These are phyloP conservation scores for Acorus gramineus DNA, from an alignment of 106 monocot species.

Conservation along the genomic window DNA sequence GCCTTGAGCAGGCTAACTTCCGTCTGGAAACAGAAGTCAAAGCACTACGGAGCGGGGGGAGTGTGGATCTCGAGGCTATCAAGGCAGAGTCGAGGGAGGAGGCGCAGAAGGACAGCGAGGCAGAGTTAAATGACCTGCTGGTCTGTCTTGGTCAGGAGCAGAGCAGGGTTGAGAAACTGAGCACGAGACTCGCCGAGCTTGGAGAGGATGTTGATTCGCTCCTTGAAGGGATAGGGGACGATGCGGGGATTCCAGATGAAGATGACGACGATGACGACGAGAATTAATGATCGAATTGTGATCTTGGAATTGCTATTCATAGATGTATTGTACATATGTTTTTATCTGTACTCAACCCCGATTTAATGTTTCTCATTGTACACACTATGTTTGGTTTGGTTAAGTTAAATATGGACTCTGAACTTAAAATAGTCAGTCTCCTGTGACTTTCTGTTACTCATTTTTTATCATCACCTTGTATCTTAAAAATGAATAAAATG, in stretches of 20 bases:
- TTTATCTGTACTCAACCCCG: too few relatives aligned
- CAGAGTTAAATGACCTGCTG: slow-evolving; percentile 80
- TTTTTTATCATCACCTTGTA: too few relatives aligned
- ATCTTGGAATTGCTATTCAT: neutral
- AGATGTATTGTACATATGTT: neutral
- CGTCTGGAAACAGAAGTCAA: slow-evolving; percentile 63
- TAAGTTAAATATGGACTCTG: too few relatives aligned
- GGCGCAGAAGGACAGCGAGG: slow-evolving; percentile 82
- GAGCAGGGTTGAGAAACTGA: slow-evolving; percentile 92
- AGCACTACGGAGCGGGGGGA: slow-evolving; percentile 35
- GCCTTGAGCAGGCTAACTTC: slow-evolving; percentile 74
- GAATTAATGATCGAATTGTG: neutral
- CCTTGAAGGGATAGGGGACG: slow-evolving; percentile 86
- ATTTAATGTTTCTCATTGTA: too few relatives aligned
- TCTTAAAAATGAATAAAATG: too few relatives aligned
- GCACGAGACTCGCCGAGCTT: slow-evolving; percentile 59
- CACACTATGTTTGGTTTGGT: too few relatives aligned
- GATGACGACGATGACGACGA: slow-evolving; percentile 42
- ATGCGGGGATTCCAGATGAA: slow-evolving; percentile 31
- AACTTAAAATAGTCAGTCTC: too few relatives aligned
- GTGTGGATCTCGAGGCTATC: slow-evolving; percentile 49
- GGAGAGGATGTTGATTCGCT: slow-evolving; percentile 90
- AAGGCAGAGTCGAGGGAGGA: slow-evolving; percentile 70
- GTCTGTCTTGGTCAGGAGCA: slow-evolving; percentile 98
- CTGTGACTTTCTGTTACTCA: too few relatives aligned